Percentiles rank a stretch among this genome's conserved stretches.
Evolutionary conservation across 2,329 filamentous ascomycete species (phyloP).

Genomic region (Colletotrichum coccodes): DNA sequence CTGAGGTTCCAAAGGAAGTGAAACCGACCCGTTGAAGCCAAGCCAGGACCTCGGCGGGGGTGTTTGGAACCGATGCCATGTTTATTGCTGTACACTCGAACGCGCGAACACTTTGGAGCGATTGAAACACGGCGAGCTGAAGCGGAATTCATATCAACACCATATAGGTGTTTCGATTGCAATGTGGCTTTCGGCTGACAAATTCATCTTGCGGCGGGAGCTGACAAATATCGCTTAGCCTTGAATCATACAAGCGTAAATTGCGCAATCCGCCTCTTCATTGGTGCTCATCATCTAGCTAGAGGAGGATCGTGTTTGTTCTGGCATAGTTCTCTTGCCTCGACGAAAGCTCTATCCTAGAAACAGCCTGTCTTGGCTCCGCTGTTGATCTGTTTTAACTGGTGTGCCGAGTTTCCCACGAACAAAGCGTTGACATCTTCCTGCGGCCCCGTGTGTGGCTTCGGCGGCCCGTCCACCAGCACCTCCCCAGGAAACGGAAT

Average conservation of each 20-base stretch:
- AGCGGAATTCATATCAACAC: background rate
- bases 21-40: background rate
- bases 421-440: no score
- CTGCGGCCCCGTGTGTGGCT: background rate
- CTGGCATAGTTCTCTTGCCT: background rate
- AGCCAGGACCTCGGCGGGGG: background rate
- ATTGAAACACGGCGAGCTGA: background rate
- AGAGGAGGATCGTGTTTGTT: background rate
- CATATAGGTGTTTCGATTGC: background rate
- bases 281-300: background rate
- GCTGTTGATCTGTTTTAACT: no score
- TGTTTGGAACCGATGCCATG: background rate
- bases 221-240: background rate
- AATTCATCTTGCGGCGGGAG: background rate
- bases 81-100: background rate
- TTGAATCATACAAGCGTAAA: background rate
- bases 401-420: no score
- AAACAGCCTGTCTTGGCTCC: no score
- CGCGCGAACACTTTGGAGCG: background rate
- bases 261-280: background rate
- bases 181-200: background rate
- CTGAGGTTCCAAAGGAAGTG: background rate
- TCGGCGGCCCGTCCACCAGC: conserved; percentile 8
- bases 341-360: no score
- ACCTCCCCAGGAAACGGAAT: conserved; percentile 20